Evolutionary conservation across 177 flowering plant species (phyloP), one percentile per base, ranked within the genome.

Genomic region (Telopea speciosissima): DNA sequence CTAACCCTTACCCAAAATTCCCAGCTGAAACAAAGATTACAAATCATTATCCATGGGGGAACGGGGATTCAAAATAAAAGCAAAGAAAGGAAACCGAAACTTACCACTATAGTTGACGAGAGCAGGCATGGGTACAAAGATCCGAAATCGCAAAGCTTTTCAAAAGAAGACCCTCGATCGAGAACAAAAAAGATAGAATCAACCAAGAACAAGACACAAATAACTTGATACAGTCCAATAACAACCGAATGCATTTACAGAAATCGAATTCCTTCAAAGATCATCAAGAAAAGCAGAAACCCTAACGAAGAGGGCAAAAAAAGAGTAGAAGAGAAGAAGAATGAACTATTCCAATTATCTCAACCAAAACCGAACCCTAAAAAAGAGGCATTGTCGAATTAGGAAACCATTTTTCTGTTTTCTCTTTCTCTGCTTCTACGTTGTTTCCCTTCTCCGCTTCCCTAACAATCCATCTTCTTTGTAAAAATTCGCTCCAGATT

Each of bases 41-140:
- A n/a, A n/a, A n/a, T n/a, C n/a, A 24, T 44, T 42, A 59, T 11
- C 28, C 42, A 24, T 3, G 9, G 40, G 8, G 9, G 9, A 36
- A 6, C 1, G 9, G 66, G 12, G 45, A n/a, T 36, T 66, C 1
- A 49, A 67, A 66, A 12, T 1, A 42, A 62, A 60, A 63, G 40
- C 7, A 12, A 14, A 60, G 65, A 12, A 13, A 60, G 65, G 73
- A 76, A 71, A 59, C 49, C 3, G 73, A 71, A 66, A 23, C 83
- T 76, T 76, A 91, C 97, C 95, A 66, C 65, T 68, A 75, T 81
- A 88, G 58, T 80, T 81, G 59, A 87, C 80, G 84, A 92, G 81
- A 73, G 85, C 76, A 65, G 93, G 83, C 96, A 92, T 90, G 85
- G 21, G 54, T 67, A 69, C 25, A 61, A 73, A 74, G 82, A 70